Evolutionary conservation across 768 basidiomycete species (phyloP).

Genomic region (Zangia roseola): DNA sequence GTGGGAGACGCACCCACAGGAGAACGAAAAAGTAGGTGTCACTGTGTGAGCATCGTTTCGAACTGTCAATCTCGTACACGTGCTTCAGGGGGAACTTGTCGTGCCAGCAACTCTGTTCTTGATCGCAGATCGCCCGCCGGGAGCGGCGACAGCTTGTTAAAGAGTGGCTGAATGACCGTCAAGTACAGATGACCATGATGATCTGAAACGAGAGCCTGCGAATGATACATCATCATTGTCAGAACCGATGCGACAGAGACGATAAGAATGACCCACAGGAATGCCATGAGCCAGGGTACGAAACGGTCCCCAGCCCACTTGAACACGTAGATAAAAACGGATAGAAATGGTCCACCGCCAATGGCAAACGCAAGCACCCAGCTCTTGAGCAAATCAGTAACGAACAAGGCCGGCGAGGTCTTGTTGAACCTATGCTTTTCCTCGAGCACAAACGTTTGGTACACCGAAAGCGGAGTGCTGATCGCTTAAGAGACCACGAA

Average conservation of each 20-base stretch:
- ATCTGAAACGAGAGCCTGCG: conserved; percentile 78
- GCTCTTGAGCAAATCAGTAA: conserved; percentile 78
- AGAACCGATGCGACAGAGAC: neutral
- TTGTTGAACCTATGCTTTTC: conserved; percentile 98
- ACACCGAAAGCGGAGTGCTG: conserved; percentile 71
- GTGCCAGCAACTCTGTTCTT: conserved; percentile 75
- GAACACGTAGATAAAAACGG: conserved; percentile 85
- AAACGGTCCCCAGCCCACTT: conserved; percentile 92
- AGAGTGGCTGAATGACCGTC: conserved; percentile 88
- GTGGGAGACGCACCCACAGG: conserved; percentile 66
- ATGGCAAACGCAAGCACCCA: conserved; percentile 70
- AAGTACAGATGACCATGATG: conserved; percentile 82
- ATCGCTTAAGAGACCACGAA: conserved; percentile 66
- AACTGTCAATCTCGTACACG: conserved; percentile 96
- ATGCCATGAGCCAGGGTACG: conserved; percentile 90
- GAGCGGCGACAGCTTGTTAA: conserved; percentile 95
- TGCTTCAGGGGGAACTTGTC: conserved; percentile 92
- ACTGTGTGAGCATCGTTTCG: conserved; percentile 91
- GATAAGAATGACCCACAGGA: conserved; percentile 34
- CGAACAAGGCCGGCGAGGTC: conserved; percentile 72
- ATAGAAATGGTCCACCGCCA: conserved; percentile 84
- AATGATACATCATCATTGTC: neutral
- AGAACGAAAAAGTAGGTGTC: conserved; percentile 99
- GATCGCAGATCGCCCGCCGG: conserved; percentile 70
- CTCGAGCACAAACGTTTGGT: conserved; percentile 92